Evolutionary conservation across 2,329 filamentous ascomycete species (phyloP).

Genomic region (Talaromyces sp.): DNA sequence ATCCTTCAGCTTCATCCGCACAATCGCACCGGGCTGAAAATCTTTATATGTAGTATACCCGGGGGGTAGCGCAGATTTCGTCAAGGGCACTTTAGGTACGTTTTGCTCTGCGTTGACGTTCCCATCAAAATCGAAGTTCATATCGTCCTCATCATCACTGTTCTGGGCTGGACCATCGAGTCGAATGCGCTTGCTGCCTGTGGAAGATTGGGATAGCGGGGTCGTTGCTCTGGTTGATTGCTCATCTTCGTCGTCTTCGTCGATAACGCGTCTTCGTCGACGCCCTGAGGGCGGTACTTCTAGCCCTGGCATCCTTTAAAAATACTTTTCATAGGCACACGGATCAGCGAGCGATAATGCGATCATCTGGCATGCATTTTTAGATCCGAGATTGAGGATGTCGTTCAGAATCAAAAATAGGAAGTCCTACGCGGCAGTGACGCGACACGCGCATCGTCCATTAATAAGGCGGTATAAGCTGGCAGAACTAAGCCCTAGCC

Average conservation of each 20-base stretch:
- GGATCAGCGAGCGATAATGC: neutral
- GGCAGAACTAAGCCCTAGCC: conserved; percentile 20
- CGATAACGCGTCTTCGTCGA: conserved; percentile 26
- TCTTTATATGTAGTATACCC: conserved; percentile 1
- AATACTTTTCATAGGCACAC: neutral
- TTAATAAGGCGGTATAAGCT: neutral
- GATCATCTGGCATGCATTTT: neutral
- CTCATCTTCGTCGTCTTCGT: conserved; percentile 27
- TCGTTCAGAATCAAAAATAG: neutral
- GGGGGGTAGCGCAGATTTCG: conserved; percentile 12
- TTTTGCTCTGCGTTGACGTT: neutral
- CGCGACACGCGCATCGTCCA: conserved; percentile 10
- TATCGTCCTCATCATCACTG: conserved; percentile 22
- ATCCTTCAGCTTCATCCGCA: conserved; percentile 78
- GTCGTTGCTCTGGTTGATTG: conserved; percentile 20
- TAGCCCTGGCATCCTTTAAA: conserved; percentile 6
- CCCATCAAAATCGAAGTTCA: conserved; percentile 14
- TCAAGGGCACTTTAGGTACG: neutral
- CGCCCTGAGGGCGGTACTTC: conserved; percentile 20
- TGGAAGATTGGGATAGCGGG: conserved; percentile 25
- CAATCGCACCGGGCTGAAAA: conserved; percentile 69
- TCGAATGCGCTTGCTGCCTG: conserved; percentile 33
- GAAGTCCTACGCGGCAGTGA: conserved; percentile 5
- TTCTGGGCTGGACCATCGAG: conserved; percentile 25
- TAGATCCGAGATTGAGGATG: neutral